A percentile compares a stretch with the other conserved stretches of the same genome.
These are phyloP conservation scores for Aspergillus sp. DNA, from an alignment of 2,329 filamentous ascomycete genomes.

Conservation along the genomic window DNA sequence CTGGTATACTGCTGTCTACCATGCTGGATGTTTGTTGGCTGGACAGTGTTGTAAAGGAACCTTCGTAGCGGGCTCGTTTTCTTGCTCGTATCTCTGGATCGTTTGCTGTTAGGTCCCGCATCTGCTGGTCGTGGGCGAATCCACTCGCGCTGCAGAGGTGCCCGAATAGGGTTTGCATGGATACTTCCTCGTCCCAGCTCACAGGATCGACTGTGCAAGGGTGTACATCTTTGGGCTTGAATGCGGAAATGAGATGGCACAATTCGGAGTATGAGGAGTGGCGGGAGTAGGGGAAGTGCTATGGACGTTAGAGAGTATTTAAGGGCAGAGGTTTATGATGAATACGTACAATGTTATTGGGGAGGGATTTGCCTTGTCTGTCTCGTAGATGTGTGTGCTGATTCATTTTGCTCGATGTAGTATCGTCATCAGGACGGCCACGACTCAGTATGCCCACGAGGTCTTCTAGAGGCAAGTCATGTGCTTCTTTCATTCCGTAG, in stretches of 20 bases:
- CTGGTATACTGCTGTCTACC: background rate
- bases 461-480: slow-evolving; percentile 40
- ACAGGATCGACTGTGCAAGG: slow-evolving; percentile 73
- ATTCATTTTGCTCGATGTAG: background rate
- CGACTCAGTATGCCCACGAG: slow-evolving; percentile 37
- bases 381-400: background rate
- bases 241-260: slow-evolving; percentile 66
- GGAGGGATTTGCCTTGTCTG: slow-evolving; percentile 17
- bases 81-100: slow-evolving; percentile 21
- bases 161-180: slow-evolving; percentile 72
- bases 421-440: slow-evolving; percentile 15
- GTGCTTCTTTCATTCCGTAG: slow-evolving; percentile 40
- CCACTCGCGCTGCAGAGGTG: slow-evolving; percentile 60
- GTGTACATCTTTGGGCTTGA: slow-evolving; percentile 75
- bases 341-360: slow-evolving; percentile 39
- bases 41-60: slow-evolving; percentile 21
- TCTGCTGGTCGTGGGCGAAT: slow-evolving; percentile 68
- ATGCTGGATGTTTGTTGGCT: slow-evolving; percentile 23
- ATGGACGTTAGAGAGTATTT: slow-evolving; percentile 12
- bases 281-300: slow-evolving; percentile 79
- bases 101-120: slow-evolving; percentile 48
- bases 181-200: slow-evolving; percentile 64
- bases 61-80: slow-evolving; percentile 25
- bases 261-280: slow-evolving; percentile 86
- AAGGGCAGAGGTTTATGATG: background rate